Conservation (phyloP, 1,284 basidiomycete species). For the Trametes pubescens region DNA sequence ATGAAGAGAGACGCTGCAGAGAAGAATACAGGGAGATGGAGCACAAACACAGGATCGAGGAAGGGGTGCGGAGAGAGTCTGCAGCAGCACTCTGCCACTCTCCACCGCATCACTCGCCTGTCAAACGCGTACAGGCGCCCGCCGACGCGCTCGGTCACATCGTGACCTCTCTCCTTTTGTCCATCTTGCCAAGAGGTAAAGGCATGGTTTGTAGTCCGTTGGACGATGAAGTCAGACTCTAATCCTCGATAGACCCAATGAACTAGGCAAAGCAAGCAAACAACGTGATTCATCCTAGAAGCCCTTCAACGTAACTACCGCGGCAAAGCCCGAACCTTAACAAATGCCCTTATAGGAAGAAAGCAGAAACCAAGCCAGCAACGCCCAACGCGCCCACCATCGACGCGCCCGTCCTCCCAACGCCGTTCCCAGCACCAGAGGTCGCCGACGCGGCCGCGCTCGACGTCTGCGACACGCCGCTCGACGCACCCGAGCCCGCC, state of each 20-base stretch:
- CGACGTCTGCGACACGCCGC: slow-evolving; percentile 8
- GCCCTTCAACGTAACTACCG: neutral
- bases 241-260: neutral
- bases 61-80: neutral
- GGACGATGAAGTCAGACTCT: no score
- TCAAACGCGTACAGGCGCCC: slow-evolving; percentile 22
- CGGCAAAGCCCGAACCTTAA: neutral
- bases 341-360: slow-evolving; percentile 23
- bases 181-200: no score
- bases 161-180: slow-evolving; percentile 17
- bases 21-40: neutral
- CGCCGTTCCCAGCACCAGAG: slow-evolving; percentile 23
- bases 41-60: slow-evolving; percentile 3
- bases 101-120: slow-evolving; percentile 16
- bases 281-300: no score
- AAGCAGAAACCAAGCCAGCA: slow-evolving; percentile 24
- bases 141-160: slow-evolving; percentile 31
- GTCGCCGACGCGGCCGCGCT: neutral
- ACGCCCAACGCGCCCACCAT: slow-evolving; percentile 19
- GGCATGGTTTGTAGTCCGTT: neutral
- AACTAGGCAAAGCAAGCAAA: no score
- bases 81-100: slow-evolving; percentile 2
- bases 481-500: slow-evolving; percentile 15
- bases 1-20: neutral
- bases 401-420: slow-evolving; percentile 13